Evolutionary conservation across 163 green algal genomes (phyloP).

Genomic region (Dunaliella salina): DNA sequence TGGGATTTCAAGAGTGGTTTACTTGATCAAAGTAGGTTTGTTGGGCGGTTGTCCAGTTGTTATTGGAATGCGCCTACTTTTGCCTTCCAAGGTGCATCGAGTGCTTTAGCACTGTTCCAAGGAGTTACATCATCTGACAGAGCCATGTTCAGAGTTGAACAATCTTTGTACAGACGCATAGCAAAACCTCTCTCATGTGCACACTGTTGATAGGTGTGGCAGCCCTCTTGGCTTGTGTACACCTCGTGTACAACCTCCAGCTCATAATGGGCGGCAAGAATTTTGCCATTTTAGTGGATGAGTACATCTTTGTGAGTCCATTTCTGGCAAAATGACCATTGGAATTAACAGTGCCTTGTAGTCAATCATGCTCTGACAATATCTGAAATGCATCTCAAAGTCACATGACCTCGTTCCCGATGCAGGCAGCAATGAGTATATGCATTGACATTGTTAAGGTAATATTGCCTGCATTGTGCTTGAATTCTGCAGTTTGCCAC

Average conservation of each 20-base stretch:
- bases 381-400: no score
- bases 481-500: no score
- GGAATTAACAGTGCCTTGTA: background rate
- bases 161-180: no score
- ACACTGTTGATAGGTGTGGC: constrained; percentile 17
- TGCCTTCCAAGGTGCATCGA: no score
- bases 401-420: background rate
- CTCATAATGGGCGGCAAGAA: constrained; percentile 47
- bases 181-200: background rate
- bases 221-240: constrained; percentile 36
- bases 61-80: background rate
- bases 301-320: constrained; percentile 11
- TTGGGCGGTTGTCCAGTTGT: no score
- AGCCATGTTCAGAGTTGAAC: no score
- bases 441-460: constrained; percentile 12
- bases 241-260: constrained; percentile 46
- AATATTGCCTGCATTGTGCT: background rate
- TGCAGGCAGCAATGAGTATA: constrained; percentile 2
- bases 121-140: no score
- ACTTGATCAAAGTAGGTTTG: constrained; percentile 27
- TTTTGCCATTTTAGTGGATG: constrained; percentile 33
- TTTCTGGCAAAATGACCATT: no score
- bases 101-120: no score
- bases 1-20: constrained; percentile 18
- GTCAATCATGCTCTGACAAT: no score